Base-by-base conservation (phyloP, 208 protist species). In the Strigomonas culicis region DNA sequence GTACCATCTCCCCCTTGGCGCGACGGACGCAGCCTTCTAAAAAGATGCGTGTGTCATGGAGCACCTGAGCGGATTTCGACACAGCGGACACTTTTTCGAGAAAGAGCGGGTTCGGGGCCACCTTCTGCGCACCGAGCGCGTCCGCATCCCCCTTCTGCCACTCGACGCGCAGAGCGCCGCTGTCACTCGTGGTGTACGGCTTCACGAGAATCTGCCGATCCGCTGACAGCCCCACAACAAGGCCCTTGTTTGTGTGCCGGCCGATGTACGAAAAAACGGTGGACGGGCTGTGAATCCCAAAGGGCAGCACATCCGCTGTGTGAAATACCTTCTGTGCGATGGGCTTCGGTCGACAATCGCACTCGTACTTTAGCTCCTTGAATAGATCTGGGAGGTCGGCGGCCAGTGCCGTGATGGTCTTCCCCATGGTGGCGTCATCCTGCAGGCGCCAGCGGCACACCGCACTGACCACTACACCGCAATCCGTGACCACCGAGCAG, bases 261-360 rank as follows among this genome's bases (percentile, higher is more conserved):
- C 83, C 86, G 15, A 82, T 44, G 0, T 80, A 70, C 19, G 64
- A 34, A 71, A 88, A 93, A 6, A 93, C 71, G 3, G 65, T 63
- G 2, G 70, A 75, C 13, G 74, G 70, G 32, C 59, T 68, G 24
- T 74, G 67, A 3, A 93, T 62, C 11, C 81, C 81, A 43, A 80
- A 87, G 15, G 83, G 81, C 1, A 89, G 56, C n/a, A 90, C 68
- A 53, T 86, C 79, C 69, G 83, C 74, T 39, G 66, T 62, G 59
- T 87, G 75, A 59, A 90, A 90, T 11, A 71, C 52, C 15, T 51
- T 66, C 69, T 87, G 75, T 11, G 56, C 65, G 13, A 88, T 34
- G 6, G 67, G 71, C 1, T 27, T 19, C 13, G 49, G 49, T 30
- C 17, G 27, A 1, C 77, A 72, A 25, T 69, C 66, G 63, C 82